Conservation (phyloP, 352 stramenopile genomes). For the Pythium sukuiense region DNA sequence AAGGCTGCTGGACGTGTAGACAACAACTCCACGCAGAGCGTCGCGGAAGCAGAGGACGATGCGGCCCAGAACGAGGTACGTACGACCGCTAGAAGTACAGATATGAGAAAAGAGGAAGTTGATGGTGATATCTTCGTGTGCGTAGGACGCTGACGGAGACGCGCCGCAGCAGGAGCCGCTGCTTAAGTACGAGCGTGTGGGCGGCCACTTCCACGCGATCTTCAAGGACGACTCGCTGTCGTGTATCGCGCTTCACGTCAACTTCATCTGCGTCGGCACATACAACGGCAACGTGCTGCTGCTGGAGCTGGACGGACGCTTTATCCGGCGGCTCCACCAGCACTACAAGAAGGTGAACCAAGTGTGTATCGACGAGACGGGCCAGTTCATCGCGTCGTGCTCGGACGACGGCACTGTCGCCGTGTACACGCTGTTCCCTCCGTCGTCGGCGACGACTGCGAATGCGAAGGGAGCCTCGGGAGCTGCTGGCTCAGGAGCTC, state of each 20-base stretch:
- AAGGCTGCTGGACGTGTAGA: neutral
- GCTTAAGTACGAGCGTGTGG: conserved; percentile 87
- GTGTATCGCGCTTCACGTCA: conserved; percentile 80
- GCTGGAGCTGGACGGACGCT: conserved; percentile 70
- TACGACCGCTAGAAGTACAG: no score
- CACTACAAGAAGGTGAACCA: conserved; percentile 90
- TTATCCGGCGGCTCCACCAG: conserved; percentile 80
- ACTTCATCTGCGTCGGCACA: conserved; percentile 74
- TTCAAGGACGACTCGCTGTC: conserved; percentile 87
- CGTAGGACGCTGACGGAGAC: conserved; percentile 13
- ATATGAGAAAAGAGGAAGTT: neutral
- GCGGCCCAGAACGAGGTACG: neutral
- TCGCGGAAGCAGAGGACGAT: neutral
- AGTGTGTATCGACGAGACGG: conserved; percentile 83
- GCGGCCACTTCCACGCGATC: conserved; percentile 81
- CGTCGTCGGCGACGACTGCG: conserved; percentile 16
- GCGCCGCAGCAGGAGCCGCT: conserved; percentile 51
- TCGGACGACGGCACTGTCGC: conserved; percentile 85
- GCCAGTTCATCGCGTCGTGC: conserved; percentile 83
- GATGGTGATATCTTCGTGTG: no score
- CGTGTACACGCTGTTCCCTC: conserved; percentile 71
- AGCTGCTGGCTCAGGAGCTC: conserved; percentile 19
- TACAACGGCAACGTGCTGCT: conserved; percentile 83
- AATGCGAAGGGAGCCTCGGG: conserved; percentile 31
- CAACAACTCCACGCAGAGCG: neutral